Conservation (phyloP, 805 yeast species). For the Wickerhamiella musiphila region DNA sequence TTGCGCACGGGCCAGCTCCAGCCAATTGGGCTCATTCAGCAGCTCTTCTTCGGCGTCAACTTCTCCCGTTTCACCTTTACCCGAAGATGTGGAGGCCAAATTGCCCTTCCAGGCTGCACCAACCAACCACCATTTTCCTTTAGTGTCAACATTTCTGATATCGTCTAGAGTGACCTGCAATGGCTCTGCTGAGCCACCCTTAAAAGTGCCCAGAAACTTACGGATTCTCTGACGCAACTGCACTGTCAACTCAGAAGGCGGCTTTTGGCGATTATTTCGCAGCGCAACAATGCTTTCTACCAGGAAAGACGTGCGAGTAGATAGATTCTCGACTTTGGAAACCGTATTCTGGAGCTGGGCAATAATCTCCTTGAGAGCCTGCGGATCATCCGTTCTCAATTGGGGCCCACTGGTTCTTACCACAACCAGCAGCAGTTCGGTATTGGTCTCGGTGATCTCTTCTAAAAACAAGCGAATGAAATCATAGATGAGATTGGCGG, state of each 20-base stretch:
- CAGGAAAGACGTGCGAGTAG: constrained; percentile 62
- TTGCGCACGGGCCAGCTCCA: constrained; percentile 66
- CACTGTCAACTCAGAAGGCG: constrained; percentile 35
- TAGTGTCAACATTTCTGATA: constrained; percentile 53
- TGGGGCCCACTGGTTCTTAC: constrained; percentile 66
- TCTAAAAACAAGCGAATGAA: constrained; percentile 35
- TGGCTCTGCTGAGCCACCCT: constrained; percentile 41
- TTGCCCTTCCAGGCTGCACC: constrained; percentile 95
- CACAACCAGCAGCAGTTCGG: constrained; percentile 60
- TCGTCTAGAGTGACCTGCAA: constrained; percentile 72
- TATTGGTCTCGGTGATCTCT: constrained; percentile 48
- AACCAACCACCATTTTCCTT: constrained; percentile 98
- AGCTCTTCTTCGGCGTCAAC: constrained; percentile 35
- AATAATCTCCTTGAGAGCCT: constrained; percentile 66
- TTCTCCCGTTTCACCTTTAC: constrained; percentile 16
- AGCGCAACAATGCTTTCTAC: constrained; percentile 72
- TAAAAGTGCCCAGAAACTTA: constrained; percentile 41
- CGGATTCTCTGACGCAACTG: constrained; percentile 41
- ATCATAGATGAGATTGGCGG: constrained; percentile 63
- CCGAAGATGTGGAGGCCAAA: too few relatives aligned
- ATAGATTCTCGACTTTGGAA: constrained; percentile 22
- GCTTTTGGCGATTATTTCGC: constrained; percentile 66
- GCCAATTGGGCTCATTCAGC: constrained; percentile 75
- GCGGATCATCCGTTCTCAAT: constrained; percentile 79
- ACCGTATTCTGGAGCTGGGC: constrained; percentile 34